phyloP scores from a whole-genome alignment of 208 protist species.

The Trypanosomatidae sp. region DNA sequence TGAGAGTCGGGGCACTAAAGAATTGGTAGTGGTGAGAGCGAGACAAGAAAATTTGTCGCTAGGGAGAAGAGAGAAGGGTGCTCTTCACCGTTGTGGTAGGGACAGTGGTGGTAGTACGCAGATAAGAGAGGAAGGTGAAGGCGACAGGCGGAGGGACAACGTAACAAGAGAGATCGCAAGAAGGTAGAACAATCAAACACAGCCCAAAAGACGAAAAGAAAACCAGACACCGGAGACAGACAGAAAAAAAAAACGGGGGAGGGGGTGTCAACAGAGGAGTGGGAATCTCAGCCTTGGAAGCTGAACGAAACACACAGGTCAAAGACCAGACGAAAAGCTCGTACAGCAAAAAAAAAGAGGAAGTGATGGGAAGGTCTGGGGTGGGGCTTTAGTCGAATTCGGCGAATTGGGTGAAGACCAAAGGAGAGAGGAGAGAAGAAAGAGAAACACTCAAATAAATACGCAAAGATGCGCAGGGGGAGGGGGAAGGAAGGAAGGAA shows the following conservation, averaged over 20 bases:
- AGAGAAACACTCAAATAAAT: neutral
- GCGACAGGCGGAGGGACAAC: neutral
- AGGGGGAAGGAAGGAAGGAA: neutral
- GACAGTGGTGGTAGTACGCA: neutral
- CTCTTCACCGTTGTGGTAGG: neutral
- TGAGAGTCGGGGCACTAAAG: neutral
- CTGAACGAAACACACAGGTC: neutral
- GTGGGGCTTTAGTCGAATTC: neutral
- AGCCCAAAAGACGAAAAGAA: neutral
- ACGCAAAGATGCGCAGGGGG: neutral
- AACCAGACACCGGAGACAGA: neutral
- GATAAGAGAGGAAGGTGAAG: neutral
- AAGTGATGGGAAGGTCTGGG: neutral
- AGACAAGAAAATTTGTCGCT: neutral
- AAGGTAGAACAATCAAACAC: neutral
- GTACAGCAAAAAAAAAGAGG: neutral
- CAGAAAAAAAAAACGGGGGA: neutral
- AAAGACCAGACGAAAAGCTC: neutral
- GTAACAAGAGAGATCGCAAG: neutral
- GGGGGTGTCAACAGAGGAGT: neutral
- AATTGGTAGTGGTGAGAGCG: neutral
- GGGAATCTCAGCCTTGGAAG: neutral
- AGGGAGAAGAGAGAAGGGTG: neutral
- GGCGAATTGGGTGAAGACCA: neutral
- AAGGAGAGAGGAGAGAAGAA: slow-evolving; percentile 24